Evolutionary conservation across 2,329 filamentous ascomycete genomes (phyloP), one percentile per base, ranked within the genome.

Genomic region (Arthrinium phaeospermum): DNA sequence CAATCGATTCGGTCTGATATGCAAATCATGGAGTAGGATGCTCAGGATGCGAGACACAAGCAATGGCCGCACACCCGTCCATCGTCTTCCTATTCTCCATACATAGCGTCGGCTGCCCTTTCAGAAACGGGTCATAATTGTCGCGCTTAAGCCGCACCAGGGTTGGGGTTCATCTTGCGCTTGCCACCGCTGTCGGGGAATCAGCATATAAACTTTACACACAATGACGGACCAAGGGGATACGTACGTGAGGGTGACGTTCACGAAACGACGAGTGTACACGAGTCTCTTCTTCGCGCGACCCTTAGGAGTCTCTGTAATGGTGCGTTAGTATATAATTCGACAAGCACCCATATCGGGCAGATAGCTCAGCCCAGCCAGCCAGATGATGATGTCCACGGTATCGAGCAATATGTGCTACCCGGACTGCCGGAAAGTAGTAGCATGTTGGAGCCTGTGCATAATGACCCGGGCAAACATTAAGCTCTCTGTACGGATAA

Each of bases 211-310:
- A 30, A 47, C 13, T 41, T 41, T 16, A 12, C 19, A 46, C 3
- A 27, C 12, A 12, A 3, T 4, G 30, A 22, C 13, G 14, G 24
- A 16, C 22, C 37, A 47, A 47, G 67, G 44, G 67, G n/a, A 16
- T 30, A 68, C 67, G 41, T 16, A 68, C 67, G 95, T 97, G 87
- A 98, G 91, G 83, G 94, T 96, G 84, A 98, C 95, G 88, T 98
- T 98, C 80, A 98, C 95, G 90, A 98, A 98, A 83, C 96, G 95
- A 85, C 96, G 93, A 81, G 94, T 70, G 68, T 70, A 70, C 30
- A 70, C 37, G 46, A 70, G 46, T 19, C 68, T 24, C 68, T 70
- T 70, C 46, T 53, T 51, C 46, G 68, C 68, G 68, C 68, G 68
- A 53, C 68, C 68, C 68, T 70, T 70, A 19, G 68, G 68, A 51